A percentile compares a stretch with the other conserved stretches of the same genome.
Conservation (phyloP, 331 rosid species). For the Saraca asoca region DNA sequence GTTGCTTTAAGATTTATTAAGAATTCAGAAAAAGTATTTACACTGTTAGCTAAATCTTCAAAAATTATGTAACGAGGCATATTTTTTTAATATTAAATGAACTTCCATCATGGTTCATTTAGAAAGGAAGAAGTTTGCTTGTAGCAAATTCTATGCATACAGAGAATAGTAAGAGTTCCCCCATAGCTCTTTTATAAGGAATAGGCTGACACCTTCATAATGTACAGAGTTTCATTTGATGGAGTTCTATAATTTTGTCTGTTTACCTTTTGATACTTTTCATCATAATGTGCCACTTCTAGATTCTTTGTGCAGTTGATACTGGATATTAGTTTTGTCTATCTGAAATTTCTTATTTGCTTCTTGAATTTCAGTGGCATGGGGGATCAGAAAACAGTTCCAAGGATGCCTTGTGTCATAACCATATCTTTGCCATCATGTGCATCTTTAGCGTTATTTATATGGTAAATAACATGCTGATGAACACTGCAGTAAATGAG, state of each 20-base stretch:
- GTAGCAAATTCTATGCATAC: too few species aligned
- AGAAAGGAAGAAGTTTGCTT: too few species aligned
- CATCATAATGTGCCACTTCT: neutral
- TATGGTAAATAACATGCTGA: conserved; percentile 70
- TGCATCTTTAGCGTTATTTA: conserved; percentile 73
- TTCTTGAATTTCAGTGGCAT: conserved; percentile 50
- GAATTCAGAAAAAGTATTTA: too few species aligned
- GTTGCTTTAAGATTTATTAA: too few species aligned
- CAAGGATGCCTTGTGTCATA: conserved; percentile 65
- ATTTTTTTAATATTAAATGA: too few species aligned
- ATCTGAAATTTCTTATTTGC: conserved; percentile 36
- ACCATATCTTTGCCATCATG: conserved; percentile 71
- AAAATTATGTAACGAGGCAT: too few species aligned
- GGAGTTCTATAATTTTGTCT: conserved; percentile 2
- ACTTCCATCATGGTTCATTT: too few species aligned
- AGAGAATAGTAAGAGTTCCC: too few species aligned
- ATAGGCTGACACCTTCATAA: too few species aligned
- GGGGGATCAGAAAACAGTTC: conserved; percentile 54
- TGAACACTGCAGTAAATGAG: conserved; percentile 66
- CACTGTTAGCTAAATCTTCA: too few species aligned
- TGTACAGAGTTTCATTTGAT: neutral
- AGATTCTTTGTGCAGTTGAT: conserved; percentile 1
- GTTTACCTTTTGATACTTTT: conserved; percentile 18
- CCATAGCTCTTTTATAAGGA: too few species aligned
- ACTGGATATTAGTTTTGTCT: conserved; percentile 24